Conservation (phyloP, 768 basidiomycete species). For the Hemileccinum impolitum region DNA sequence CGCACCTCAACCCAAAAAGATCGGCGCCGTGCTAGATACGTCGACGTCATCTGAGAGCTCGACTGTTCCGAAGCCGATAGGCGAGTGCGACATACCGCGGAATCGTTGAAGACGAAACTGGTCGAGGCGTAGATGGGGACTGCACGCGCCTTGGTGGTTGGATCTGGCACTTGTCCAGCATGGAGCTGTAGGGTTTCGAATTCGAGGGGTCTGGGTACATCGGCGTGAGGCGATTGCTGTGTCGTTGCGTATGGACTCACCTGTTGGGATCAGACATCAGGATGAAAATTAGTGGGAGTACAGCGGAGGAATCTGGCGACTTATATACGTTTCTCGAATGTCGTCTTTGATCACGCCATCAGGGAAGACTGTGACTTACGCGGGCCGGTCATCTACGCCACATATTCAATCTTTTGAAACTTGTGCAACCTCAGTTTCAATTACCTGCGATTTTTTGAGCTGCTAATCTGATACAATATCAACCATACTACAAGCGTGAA, state of each 20-base stretch:
- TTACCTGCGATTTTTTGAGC: no score
- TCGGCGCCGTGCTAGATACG: slow-evolving; percentile 47
- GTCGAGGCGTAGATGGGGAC: slow-evolving; percentile 61
- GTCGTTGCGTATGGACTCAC: slow-evolving; percentile 3
- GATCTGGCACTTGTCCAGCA: slow-evolving; percentile 53
- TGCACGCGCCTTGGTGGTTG: slow-evolving; percentile 56
- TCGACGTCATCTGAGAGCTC: slow-evolving; percentile 4
- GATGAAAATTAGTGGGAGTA: background rate
- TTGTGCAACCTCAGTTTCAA: no score
- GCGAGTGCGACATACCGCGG: slow-evolving; percentile 33
- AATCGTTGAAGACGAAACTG: slow-evolving; percentile 55
- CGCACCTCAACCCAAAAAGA: slow-evolving; percentile 46
- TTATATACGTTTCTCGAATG: background rate
- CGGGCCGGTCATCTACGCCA: no score
- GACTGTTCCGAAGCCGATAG: background rate
- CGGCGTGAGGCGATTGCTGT: no score
- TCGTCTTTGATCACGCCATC: slow-evolving; percentile 11
- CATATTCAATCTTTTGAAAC: no score
- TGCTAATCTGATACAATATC: no score
- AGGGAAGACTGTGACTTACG: no score
- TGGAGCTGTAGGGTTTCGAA: slow-evolving; percentile 66
- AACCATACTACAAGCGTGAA: no score
- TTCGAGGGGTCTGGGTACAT: slow-evolving; percentile 36
- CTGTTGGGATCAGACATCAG: slow-evolving; percentile 26
- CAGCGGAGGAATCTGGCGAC: background rate